A percentile compares a stretch with the other conserved stretches of the same genome.
Evolutionary conservation across 2,329 filamentous ascomycete species (phyloP).

Genomic region (Scytalidium lignicola): DNA sequence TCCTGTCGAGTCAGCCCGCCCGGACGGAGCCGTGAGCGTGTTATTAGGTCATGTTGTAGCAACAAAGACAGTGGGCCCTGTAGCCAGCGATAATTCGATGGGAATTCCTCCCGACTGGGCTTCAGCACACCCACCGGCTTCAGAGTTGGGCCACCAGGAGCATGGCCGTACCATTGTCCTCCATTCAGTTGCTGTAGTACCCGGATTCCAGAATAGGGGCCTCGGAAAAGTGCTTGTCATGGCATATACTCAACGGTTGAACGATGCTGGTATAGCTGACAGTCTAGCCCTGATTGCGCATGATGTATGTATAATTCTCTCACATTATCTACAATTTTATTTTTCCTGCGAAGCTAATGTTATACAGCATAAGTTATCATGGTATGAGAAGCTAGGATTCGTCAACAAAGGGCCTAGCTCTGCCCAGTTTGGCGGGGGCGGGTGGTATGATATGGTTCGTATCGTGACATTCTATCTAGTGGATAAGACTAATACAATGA

Average conservation of each 20-base stretch:
- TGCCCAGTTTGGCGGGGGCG: conserved; percentile 69
- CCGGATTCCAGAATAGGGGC: conserved; percentile 67
- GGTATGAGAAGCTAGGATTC: conserved; percentile 76
- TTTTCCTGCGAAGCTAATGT: conserved; percentile 1
- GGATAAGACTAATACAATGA: background rate
- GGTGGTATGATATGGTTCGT: conserved; percentile 77
- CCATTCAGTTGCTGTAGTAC: conserved; percentile 77
- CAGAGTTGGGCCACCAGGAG: conserved; percentile 63
- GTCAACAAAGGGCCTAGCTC: conserved; percentile 61
- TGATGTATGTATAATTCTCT: conserved; percentile 43
- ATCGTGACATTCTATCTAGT: background rate
- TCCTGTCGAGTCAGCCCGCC: conserved; percentile 55
- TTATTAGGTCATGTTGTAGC: conserved; percentile 75
- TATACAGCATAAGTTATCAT: conserved; percentile 57
- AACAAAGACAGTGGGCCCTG: conserved; percentile 58
- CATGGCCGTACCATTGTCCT: conserved; percentile 70
- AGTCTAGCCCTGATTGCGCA: conserved; percentile 73
- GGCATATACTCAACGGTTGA: conserved; percentile 73
- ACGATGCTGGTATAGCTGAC: conserved; percentile 63
- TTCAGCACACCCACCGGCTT: conserved; percentile 36
- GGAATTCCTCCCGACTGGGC: conserved; percentile 64
- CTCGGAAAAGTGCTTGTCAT: conserved; percentile 70
- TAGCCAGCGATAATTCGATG: conserved; percentile 75
- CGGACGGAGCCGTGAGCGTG: conserved; percentile 50
- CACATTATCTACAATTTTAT: conserved; percentile 2